phyloP scores from a whole-genome alignment of 768 basidiomycete species.

The Rhodotorula paludigena region DNA sequence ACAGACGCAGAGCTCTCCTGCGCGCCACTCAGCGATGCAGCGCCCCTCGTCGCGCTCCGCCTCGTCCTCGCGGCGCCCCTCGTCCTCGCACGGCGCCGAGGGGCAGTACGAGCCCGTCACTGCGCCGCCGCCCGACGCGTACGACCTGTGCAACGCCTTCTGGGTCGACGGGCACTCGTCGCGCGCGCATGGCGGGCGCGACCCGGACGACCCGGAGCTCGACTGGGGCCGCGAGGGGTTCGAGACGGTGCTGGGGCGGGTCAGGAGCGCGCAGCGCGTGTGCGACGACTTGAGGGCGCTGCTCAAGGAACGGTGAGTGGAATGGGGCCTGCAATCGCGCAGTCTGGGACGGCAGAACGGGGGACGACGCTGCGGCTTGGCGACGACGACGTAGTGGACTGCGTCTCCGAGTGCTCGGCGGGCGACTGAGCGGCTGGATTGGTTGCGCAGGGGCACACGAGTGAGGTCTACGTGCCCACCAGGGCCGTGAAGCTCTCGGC shows the following conservation, averaged over 20 bases:
- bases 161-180: slow-evolving; percentile 60
- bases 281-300: slow-evolving; percentile 80
- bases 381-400: neutral
- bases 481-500: too few relatives aligned
- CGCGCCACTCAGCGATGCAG: too few relatives aligned
- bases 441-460: too few relatives aligned
- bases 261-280: slow-evolving; percentile 54
- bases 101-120: slow-evolving; percentile 14
- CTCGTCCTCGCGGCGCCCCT: neutral
- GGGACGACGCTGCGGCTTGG: too few relatives aligned
- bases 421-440: too few relatives aligned
- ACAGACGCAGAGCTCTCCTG: too few relatives aligned
- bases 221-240: slow-evolving; percentile 44
- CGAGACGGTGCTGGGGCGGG: slow-evolving; percentile 48
- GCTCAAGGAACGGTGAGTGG: slow-evolving; percentile 85
- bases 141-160: slow-evolving; percentile 95
- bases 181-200: slow-evolving; percentile 10
- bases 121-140: slow-evolving; percentile 8
- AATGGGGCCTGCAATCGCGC: too few relatives aligned
- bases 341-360: too few relatives aligned
- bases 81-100: neutral
- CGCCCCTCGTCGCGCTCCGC: too few relatives aligned
- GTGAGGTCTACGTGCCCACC: too few relatives aligned
- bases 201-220: slow-evolving; percentile 10
- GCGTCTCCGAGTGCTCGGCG: too few relatives aligned